Conservation (phyloP, 805 yeast species). For the Ogataea glucozyma region DNA sequence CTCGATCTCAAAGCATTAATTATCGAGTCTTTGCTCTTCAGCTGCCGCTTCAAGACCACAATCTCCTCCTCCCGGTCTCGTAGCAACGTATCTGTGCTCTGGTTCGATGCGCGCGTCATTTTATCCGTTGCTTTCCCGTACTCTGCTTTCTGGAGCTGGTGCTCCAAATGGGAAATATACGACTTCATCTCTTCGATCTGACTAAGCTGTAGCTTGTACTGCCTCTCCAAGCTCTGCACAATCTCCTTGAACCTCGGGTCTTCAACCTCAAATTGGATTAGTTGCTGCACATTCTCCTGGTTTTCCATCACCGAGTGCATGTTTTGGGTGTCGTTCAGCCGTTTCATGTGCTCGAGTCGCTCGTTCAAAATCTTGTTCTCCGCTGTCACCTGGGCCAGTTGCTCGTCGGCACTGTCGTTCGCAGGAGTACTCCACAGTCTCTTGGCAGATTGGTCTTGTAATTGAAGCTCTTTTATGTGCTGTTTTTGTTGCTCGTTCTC, state of each 20-base stretch:
- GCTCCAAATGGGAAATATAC: constrained; percentile 61
- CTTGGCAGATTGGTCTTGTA: not conserved
- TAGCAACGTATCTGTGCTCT: constrained; percentile 30
- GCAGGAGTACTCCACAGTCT: constrained; percentile 6
- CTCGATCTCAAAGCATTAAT: constrained; percentile 72
- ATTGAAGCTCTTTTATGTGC: constrained; percentile 36
- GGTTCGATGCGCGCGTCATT: constrained; percentile 4
- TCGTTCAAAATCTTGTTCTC: constrained; percentile 68
- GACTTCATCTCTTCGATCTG: constrained; percentile 62
- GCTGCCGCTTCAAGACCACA: constrained; percentile 56
- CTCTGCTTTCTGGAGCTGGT: constrained; percentile 40
- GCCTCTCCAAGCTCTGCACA: constrained; percentile 50
- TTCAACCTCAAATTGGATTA: constrained; percentile 46
- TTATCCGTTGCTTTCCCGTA: not conserved
- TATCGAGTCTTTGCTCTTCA: constrained; percentile 75
- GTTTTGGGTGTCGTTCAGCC: constrained; percentile 52
- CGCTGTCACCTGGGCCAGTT: constrained; percentile 46
- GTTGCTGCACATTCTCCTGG: constrained; percentile 59
- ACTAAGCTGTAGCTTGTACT: constrained; percentile 44
- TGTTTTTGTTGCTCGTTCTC: constrained; percentile 63
- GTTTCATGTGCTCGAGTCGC: constrained; percentile 65
- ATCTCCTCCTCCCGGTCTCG: constrained; percentile 71
- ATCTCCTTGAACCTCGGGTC: constrained; percentile 39
- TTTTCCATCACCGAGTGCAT: constrained; percentile 47
- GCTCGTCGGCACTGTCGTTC: constrained; percentile 28